These are phyloP conservation scores for Russula sp. DNA, from an alignment of 768 basidiomycete genomes.

Conservation along the genomic window DNA sequence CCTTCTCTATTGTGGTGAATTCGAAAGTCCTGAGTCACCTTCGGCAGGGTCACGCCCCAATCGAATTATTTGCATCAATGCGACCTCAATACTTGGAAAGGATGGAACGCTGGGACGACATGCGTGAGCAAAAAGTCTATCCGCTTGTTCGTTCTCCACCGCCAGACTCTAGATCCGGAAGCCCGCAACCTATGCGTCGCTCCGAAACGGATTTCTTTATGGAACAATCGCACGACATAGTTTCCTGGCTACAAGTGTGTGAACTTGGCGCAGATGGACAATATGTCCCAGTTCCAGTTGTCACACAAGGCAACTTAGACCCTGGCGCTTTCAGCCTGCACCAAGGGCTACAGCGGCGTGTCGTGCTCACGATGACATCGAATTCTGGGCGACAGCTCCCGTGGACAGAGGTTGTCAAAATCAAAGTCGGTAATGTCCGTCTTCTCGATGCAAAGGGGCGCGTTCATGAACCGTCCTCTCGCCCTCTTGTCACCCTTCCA, in stretches of 20 bases:
- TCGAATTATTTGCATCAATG: constrained; percentile 86
- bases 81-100: constrained; percentile 81
- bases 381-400: constrained; percentile 87
- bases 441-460: constrained; percentile 79
- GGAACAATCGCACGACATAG: constrained; percentile 85
- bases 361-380: constrained; percentile 70
- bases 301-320: constrained; percentile 67
- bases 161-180: constrained; percentile 36
- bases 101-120: constrained; percentile 89
- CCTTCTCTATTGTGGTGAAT: constrained; percentile 70
- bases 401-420: constrained; percentile 72
- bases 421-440: constrained; percentile 78
- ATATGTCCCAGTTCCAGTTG: constrained; percentile 77
- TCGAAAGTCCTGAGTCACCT: constrained; percentile 67
- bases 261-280: constrained; percentile 82
- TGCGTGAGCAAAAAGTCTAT: constrained; percentile 65
- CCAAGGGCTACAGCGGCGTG: constrained; percentile 86
- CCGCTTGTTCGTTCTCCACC: constrained; percentile 23
- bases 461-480: constrained; percentile 69
- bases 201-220: constrained; percentile 89
- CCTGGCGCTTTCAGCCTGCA: constrained; percentile 82
- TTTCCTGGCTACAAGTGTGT: constrained; percentile 77
- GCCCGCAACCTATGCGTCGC: constrained; percentile 72
- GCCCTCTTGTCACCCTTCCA: constrained; percentile 62
- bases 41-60: constrained; percentile 67